A percentile compares a stretch with the other conserved stretches of the same genome.
phyloP scores from a whole-genome alignment of 352 stramenopile species.

The Hyaloperonospora arabidopsidis region DNA sequence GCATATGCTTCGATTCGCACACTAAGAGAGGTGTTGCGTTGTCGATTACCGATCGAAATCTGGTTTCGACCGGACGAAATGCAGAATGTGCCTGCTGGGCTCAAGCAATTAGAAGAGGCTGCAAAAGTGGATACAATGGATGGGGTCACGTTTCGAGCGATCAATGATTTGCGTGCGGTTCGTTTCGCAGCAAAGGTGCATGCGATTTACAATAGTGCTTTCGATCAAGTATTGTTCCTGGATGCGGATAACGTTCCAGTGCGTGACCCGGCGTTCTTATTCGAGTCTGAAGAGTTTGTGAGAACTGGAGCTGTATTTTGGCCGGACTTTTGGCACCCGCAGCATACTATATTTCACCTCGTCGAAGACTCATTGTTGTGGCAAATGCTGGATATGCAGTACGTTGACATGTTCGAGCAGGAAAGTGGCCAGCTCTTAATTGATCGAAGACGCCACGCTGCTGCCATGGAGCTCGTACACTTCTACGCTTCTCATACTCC shows the following conservation, averaged over 20 bases:
- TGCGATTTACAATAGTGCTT: slow-evolving; percentile 40
- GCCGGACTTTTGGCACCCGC: slow-evolving; percentile 64
- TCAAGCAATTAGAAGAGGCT: slow-evolving; percentile 11
- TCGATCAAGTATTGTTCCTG: slow-evolving; percentile 48
- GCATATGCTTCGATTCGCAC: slow-evolving; percentile 33
- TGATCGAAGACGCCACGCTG: slow-evolving; percentile 31
- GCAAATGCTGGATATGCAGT: slow-evolving; percentile 37
- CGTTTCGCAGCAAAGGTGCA: slow-evolving; percentile 50
- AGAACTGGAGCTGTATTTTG: slow-evolving; percentile 54
- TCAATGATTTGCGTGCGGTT: slow-evolving; percentile 28
- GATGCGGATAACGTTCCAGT: slow-evolving; percentile 55
- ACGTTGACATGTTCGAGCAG: slow-evolving; percentile 64
- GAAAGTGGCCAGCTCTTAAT: slow-evolving; percentile 58
- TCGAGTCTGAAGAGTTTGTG: slow-evolving; percentile 32
- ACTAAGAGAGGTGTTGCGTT: slow-evolving; percentile 29
- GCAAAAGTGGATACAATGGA: not conserved
- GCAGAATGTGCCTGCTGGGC: slow-evolving; percentile 14
- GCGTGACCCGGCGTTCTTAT: slow-evolving; percentile 52
- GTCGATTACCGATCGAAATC: slow-evolving; percentile 41
- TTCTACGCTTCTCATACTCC: slow-evolving; percentile 42
- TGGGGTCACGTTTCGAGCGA: slow-evolving; percentile 21
- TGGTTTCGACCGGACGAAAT: slow-evolving; percentile 42
- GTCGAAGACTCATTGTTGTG: slow-evolving; percentile 44
- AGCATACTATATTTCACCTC: slow-evolving; percentile 56
- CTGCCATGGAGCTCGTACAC: slow-evolving; percentile 28